Percentiles rank a stretch among this genome's conserved stretches.
phyloP scores from a whole-genome alignment of 139 green algal species.

The Haematococcus lacustris region DNA sequence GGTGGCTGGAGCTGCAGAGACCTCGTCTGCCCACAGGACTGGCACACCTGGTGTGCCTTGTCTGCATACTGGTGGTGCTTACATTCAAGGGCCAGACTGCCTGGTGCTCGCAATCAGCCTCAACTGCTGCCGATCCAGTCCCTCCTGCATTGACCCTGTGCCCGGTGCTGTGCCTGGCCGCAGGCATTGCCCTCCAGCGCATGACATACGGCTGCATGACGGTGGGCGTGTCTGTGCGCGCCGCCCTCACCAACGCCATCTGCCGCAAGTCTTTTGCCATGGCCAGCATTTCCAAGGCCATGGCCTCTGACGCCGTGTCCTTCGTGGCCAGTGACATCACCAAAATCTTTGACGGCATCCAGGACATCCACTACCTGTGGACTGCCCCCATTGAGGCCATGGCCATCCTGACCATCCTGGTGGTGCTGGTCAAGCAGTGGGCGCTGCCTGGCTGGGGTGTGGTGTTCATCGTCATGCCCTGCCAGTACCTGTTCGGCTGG shows the following conservation, averaged over 20 bases:
- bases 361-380: constrained; percentile 67
- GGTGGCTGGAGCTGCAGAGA: too few relatives aligned
- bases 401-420: constrained; percentile 50
- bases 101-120: too few relatives aligned
- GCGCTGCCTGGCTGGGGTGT: constrained; percentile 44
- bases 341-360: constrained; percentile 51
- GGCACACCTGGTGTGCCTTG: too few relatives aligned
- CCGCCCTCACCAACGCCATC: constrained; percentile 14
- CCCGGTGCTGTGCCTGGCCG: too few relatives aligned
- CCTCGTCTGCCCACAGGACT: too few relatives aligned
- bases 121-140: too few relatives aligned
- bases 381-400: constrained; percentile 47
- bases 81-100: too few relatives aligned
- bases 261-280: constrained; percentile 53
- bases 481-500: constrained; percentile 59
- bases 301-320: constrained; percentile 37
- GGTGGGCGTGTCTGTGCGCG: neutral
- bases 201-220: constrained; percentile 2
- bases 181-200: neutral
- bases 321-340: constrained; percentile 52
- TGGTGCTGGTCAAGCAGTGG: constrained; percentile 38
- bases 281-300: constrained; percentile 41
- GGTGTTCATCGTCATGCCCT: constrained; percentile 30
- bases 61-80: too few relatives aligned
- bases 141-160: too few relatives aligned